phyloP scores from a whole-genome alignment of 129 eudicot genomes.

The Flaveria ramosissima region DNA sequence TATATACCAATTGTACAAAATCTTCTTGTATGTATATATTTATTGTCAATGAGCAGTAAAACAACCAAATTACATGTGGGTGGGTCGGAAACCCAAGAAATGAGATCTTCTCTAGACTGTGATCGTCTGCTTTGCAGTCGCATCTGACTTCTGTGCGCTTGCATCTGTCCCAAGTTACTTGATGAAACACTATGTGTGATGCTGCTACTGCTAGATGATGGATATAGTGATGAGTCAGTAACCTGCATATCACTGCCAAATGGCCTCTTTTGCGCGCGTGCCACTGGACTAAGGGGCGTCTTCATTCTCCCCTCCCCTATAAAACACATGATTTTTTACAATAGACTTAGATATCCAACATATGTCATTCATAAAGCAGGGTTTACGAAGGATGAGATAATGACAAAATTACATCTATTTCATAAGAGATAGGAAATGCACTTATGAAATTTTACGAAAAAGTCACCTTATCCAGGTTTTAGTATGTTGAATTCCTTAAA shows the following conservation, averaged over 20 bases:
- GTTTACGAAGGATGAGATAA: too few relatives aligned
- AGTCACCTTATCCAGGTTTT: too few relatives aligned
- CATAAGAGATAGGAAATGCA: too few relatives aligned
- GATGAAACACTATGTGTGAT: conserved; percentile 77
- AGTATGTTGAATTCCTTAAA: too few relatives aligned
- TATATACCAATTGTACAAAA: conserved; percentile 28
- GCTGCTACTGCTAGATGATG: conserved; percentile 49
- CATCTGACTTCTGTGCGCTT: conserved; percentile 75
- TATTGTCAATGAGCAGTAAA: background rate
- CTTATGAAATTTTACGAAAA: too few relatives aligned
- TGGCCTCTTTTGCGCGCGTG: conserved; percentile 50
- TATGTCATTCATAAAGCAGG: too few relatives aligned
- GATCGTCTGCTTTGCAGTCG: conserved; percentile 92
- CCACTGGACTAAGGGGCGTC: conserved; percentile 79
- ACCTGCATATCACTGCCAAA: conserved; percentile 58
- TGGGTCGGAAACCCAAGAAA: conserved; percentile 69
- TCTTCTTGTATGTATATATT: conserved; percentile 7
- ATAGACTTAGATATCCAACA: too few relatives aligned
- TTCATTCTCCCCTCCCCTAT: conserved; percentile 86
- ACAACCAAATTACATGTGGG: conserved; percentile 43
- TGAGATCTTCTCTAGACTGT: conserved; percentile 91
- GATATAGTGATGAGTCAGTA: conserved; percentile 46
- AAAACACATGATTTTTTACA: conserved; percentile 10
- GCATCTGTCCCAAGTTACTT: conserved; percentile 82
- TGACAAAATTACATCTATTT: too few relatives aligned